Base-by-base conservation (phyloP, 1,284 basidiomycete genomes). In the Microbotryum saponariae region DNA sequence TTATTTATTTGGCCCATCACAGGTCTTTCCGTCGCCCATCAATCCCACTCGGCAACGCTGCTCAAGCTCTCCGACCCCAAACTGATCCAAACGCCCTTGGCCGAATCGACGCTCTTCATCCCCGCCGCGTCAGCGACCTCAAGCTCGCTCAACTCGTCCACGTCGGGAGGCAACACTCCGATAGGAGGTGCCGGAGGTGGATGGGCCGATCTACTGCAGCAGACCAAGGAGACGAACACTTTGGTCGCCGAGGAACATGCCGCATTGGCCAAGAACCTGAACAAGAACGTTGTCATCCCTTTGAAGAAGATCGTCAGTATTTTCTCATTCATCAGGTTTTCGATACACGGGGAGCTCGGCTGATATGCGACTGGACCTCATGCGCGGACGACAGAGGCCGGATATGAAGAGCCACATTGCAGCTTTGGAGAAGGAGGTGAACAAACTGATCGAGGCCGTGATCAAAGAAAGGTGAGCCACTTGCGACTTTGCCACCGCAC, bases 251-350 rank as follows among this genome's bases (percentile, higher is more conserved):
- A 60, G 2, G 50, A 42, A 14, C 68, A 69, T 16, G 25, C 21
- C 2, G 63, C 56, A 14, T 48, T 69, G 20, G 61, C 63, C 0
- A 55, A 45, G 42, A 23, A n/a, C 16, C 42, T 69, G 23, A 53
- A n/a, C 2, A 62, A 63, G 29, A 57, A 67, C 12, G 63, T 69
- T 37, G 68, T 69, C 50, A 56, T 52, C 5, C 68, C 68, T 12
- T 45, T 69, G 12, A 60, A 48, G 33, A 65, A 63, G 46, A 44
- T 63, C 25, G 64, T 66, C 45, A 33, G 58, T 44, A 8, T 4
- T 20, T 18, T 37, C 10, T 37, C 6, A 29, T 31, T 31, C 29
- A 31, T 10, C 31, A n/a, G n/a, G 25, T 25, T 29, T 7, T 31
- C 44, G 42, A 10, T 14, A 2, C 31, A 16, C 18, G 27, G 10